Evolutionary conservation across 148 eudicot genomes (phyloP).

Genomic region (Simmondsia chinensis): DNA sequence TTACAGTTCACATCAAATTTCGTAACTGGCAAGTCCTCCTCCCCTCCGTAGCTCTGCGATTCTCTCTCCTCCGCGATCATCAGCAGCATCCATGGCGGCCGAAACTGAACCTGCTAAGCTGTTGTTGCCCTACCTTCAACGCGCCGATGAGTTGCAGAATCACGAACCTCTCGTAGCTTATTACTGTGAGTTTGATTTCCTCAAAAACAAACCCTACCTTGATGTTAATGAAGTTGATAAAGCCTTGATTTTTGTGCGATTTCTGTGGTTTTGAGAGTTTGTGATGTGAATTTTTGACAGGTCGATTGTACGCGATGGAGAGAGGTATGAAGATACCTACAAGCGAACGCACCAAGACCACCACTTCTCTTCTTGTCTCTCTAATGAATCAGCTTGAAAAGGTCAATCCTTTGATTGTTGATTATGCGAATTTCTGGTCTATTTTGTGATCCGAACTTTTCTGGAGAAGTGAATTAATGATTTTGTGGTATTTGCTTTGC

Average conservation of each 20-base stretch:
- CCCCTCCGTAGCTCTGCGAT: background rate
- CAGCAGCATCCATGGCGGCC: constrained; percentile 30
- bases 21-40: background rate
- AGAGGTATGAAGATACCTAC: constrained; percentile 79
- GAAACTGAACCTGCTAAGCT: constrained; percentile 92
- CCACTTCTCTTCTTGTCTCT: constrained; percentile 63
- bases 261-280: background rate
- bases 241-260: constrained; percentile 4
- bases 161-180: constrained; percentile 98
- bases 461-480: too few relatives aligned
- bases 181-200: constrained; percentile 78
- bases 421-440: background rate
- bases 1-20: too few relatives aligned
- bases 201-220: too few relatives aligned
- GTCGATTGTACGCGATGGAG: constrained; percentile 98
- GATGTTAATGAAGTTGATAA: too few relatives aligned
- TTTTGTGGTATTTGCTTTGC: too few relatives aligned
- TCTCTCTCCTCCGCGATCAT: constrained; percentile 3
- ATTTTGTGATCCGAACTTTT: background rate
- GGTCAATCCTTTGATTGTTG: constrained; percentile 22
- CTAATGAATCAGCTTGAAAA: constrained; percentile 97
- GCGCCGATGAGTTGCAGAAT: constrained; percentile 95
- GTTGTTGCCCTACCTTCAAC: constrained; percentile 84
- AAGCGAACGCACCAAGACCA: constrained; percentile 74
- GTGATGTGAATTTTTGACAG: constrained; percentile 20